These are phyloP conservation scores for Basipetospora chlamydospora DNA, from an alignment of 2,329 filamentous ascomycete genomes.

Conservation along the genomic window DNA sequence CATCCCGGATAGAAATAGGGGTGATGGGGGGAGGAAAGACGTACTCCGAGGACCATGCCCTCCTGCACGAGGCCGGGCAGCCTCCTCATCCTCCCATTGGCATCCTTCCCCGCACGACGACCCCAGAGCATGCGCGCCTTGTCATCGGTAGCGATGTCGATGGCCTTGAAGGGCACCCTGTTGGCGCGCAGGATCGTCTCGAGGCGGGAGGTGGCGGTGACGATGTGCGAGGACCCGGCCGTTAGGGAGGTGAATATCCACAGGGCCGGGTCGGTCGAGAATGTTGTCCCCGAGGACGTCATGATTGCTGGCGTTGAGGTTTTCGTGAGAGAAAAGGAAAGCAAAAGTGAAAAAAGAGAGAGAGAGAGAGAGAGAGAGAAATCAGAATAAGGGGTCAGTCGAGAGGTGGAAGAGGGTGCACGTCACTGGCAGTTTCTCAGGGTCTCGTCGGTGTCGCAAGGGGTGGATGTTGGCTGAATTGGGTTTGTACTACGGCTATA, in stretches of 20 bases:
- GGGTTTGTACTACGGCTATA: too few relatives aligned
- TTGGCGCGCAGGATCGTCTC: conserved; percentile 95
- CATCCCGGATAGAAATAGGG: not conserved
- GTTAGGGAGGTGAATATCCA: conserved; percentile 96
- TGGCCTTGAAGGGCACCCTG: conserved; percentile 80
- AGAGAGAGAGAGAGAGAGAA: too few relatives aligned
- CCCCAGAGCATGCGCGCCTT: conserved; percentile 82
- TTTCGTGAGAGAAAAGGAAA: not conserved
- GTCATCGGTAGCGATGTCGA: conserved; percentile 84
- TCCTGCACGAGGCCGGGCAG: conserved; percentile 80
- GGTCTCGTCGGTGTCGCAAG: too few relatives aligned
- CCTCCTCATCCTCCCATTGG: conserved; percentile 50
- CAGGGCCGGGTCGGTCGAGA: conserved; percentile 52
- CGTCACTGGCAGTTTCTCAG: too few relatives aligned
- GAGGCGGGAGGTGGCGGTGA: conserved; percentile 87
- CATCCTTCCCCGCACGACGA: conserved; percentile 63
- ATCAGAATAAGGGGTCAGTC: too few relatives aligned
- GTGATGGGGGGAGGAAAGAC: conserved; percentile 19
- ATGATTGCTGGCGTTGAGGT: not conserved
- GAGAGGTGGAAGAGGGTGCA: too few relatives aligned
- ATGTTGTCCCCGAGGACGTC: conserved; percentile 20
- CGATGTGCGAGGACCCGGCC: conserved; percentile 86
- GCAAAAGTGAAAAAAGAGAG: not conserved
- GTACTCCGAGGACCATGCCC: conserved; percentile 70
- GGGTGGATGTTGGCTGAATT: too few relatives aligned